Evolutionary conservation across 192 early-diverging fungal genomes (phyloP).

Genomic region (Rhizophlyctis rosea): DNA sequence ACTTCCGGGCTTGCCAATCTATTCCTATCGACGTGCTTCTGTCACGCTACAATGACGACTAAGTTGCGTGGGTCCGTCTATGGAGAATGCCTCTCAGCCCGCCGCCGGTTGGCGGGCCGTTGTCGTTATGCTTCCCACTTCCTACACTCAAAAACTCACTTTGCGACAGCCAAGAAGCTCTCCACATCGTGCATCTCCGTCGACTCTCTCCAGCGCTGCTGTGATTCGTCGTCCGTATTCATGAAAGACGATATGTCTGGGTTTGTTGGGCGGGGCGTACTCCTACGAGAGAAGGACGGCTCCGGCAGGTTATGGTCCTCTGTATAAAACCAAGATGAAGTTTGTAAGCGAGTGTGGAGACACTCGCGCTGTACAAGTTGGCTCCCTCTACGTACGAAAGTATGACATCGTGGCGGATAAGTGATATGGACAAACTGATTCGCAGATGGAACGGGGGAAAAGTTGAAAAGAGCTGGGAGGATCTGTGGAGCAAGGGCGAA

Average conservation of each 20-base stretch:
- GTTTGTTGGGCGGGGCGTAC: slow-evolving; percentile 7
- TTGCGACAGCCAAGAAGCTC: slow-evolving; percentile 19
- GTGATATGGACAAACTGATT: neutral
- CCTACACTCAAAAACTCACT: neutral
- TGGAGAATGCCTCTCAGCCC: too few species aligned
- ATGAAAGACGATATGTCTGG: slow-evolving; percentile 32
- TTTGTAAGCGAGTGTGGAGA: neutral
- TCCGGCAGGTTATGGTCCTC: slow-evolving; percentile 25
- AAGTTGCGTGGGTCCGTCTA: too few species aligned
- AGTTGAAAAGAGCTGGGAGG: neutral
- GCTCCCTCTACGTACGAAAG: slow-evolving; percentile 7
- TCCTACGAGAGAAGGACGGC: neutral
- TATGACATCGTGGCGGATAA: slow-evolving; percentile 14
- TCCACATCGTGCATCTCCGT: slow-evolving; percentile 1
- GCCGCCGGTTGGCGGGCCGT: too few species aligned
- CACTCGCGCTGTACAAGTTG: neutral
- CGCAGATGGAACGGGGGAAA: neutral
- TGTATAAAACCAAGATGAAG: neutral
- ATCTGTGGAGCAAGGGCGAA: neutral
- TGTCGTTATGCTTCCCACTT: too few species aligned
- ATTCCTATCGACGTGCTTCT: too few species aligned
- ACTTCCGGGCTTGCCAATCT: too few species aligned
- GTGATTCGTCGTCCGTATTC: slow-evolving; percentile 1
- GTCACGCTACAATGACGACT: too few species aligned
- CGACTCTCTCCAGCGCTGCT: neutral